Conservation (phyloP, 1,284 basidiomycete genomes). For the Pseudozyma pruni region DNA sequence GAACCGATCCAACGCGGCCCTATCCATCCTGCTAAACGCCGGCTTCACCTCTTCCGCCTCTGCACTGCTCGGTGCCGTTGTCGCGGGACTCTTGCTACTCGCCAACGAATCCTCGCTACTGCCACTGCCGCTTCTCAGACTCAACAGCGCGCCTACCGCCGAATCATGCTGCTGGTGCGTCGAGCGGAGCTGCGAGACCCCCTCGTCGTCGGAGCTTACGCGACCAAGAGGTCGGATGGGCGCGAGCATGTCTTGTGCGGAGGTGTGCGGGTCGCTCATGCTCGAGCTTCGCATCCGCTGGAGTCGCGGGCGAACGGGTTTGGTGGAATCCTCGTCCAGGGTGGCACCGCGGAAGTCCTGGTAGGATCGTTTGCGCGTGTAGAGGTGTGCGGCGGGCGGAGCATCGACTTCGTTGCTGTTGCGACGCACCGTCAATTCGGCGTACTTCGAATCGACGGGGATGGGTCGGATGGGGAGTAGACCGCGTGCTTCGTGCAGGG, state of each 20-base stretch:
- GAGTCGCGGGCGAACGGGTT: conserved; percentile 21
- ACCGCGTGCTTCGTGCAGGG: conserved; percentile 42
- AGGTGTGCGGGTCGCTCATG: conserved; percentile 20
- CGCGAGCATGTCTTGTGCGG: conserved; percentile 19
- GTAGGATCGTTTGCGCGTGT: conserved; percentile 39
- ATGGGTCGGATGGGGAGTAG: conserved; percentile 48
- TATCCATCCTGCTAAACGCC: conserved; percentile 29
- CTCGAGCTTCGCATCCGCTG: conserved; percentile 47
- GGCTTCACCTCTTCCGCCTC: conserved; percentile 26
- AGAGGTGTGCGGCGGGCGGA: conserved; percentile 8
- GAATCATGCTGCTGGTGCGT: conserved; percentile 46
- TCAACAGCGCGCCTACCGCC: conserved; percentile 46
- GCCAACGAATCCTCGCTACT: conserved; percentile 29
- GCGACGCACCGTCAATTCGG: conserved; percentile 21
- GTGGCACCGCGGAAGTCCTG: conserved; percentile 24
- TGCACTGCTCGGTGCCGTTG: conserved; percentile 18
- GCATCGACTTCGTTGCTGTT: conserved; percentile 14
- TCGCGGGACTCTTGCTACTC: conserved; percentile 5
- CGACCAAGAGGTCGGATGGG: conserved; percentile 29
- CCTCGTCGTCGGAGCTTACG: conserved; percentile 39
- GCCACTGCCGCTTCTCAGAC: conserved; percentile 40
- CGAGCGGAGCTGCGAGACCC: conserved; percentile 35
- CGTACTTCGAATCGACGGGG: conserved; percentile 34
- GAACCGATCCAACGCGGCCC: conserved; percentile 46
- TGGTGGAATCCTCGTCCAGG: conserved; percentile 10